These are phyloP conservation scores for Kwoniella dejecticola DNA, from an alignment of 768 basidiomycete species.

Conservation along the genomic window DNA sequence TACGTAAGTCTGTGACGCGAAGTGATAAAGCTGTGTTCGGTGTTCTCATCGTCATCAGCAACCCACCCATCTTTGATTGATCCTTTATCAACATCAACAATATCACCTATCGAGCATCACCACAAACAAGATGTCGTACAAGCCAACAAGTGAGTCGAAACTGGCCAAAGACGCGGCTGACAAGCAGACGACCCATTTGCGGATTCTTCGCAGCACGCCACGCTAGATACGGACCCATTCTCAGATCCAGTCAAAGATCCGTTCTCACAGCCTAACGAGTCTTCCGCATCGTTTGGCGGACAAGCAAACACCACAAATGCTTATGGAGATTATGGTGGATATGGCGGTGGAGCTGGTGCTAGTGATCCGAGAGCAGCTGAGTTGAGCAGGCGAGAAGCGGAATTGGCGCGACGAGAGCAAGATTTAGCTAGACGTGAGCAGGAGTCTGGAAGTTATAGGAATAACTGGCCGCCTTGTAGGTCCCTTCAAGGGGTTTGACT, in stretches of 20 bases:
- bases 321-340: constrained; percentile 20
- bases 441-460: constrained; percentile 61
- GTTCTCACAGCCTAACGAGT: constrained; percentile 42
- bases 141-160: constrained; percentile 11
- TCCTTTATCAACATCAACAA: constrained; percentile 2
- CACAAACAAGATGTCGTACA: constrained; percentile 15
- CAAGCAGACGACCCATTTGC: constrained; percentile 30
- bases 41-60: constrained; percentile 11
- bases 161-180: neutral
- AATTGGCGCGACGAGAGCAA: constrained; percentile 73
- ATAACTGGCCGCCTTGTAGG: constrained; percentile 92
- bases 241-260: constrained; percentile 42
- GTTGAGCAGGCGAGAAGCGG: constrained; percentile 58
- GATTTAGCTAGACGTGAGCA: constrained; percentile 77
- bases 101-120: neutral
- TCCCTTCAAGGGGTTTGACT: neutral
- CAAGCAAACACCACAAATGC: constrained; percentile 13
- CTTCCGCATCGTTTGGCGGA: constrained; percentile 44
- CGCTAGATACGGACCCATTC: constrained; percentile 51
- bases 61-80: neutral
- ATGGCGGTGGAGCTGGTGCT: constrained; percentile 3
- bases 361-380: constrained; percentile 33
- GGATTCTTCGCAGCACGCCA: constrained; percentile 19
- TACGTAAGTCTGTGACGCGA: neutral
- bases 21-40: neutral